phyloP scores from a whole-genome alignment of 495 filamentous ascomycete genomes.

The Glarea lozoyensis region DNA sequence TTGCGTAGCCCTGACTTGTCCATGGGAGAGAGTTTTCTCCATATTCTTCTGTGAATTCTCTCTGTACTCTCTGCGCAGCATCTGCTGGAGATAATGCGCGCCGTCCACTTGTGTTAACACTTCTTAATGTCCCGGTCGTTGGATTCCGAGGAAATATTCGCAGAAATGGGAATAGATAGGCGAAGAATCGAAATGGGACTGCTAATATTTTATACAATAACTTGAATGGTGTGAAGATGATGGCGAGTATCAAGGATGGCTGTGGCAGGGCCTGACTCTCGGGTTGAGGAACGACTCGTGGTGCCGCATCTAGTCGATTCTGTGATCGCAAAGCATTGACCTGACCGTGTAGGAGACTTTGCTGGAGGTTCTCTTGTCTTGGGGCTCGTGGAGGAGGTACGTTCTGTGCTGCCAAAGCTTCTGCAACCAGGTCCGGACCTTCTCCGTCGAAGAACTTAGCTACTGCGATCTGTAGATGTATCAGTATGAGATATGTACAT shows the following conservation, averaged over 20 bases:
- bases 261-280: constrained; percentile 52
- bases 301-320: constrained; percentile 51
- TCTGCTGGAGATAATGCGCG: constrained; percentile 72
- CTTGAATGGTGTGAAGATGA: constrained; percentile 77
- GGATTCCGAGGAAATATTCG: constrained; percentile 50
- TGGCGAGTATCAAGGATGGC: constrained; percentile 62
- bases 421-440: constrained; percentile 65
- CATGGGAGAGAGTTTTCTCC: constrained; percentile 61
- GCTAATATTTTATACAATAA: constrained; percentile 61
- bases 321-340: constrained; percentile 28
- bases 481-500: constrained; percentile 5
- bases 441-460: constrained; percentile 98
- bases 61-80: constrained; percentile 76
- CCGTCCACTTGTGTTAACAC: constrained; percentile 57
- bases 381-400: constrained; percentile 43
- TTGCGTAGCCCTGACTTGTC: constrained; percentile 79
- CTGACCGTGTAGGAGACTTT: constrained; percentile 33
- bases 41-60: constrained; percentile 92
- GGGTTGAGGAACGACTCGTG: constrained; percentile 69
- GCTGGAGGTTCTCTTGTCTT: constrained; percentile 63
- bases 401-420: constrained; percentile 42
- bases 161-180: constrained; percentile 71
- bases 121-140: constrained; percentile 28
- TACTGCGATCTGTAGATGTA: constrained; percentile 66
- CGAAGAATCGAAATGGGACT: constrained; percentile 54